Conservation (phyloP, 257 asterid genomes). For the Solanum pennellii region DNA sequence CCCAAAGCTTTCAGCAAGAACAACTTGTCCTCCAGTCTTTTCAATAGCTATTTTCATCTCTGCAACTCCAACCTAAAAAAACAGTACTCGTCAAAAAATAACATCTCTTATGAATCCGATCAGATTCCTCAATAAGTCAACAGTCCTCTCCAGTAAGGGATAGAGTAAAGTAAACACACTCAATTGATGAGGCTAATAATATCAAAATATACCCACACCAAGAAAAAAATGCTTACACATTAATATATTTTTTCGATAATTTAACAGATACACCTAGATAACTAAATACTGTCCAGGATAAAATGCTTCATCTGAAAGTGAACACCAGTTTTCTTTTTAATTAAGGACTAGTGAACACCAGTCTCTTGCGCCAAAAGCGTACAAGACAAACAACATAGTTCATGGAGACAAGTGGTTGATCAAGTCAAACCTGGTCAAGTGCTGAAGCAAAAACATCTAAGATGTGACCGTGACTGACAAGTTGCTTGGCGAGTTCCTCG, state of each 20-base stretch:
- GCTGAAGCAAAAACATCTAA: slow-evolving; percentile 96
- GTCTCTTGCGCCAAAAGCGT: neutral
- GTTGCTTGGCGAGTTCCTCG: slow-evolving; percentile 80
- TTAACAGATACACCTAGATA: neutral
- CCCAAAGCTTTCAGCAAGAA: slow-evolving; percentile 94
- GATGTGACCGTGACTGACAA: slow-evolving; percentile 83
- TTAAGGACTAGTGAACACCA: neutral
- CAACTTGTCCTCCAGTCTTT: slow-evolving; percentile 92
- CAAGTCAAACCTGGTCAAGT: slow-evolving; percentile 81
- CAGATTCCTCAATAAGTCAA: neutral
- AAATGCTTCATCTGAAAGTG: neutral
- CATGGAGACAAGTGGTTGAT: neutral
- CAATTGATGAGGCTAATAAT: neutral
- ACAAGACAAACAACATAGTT: neutral
- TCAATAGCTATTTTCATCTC: slow-evolving; percentile 99
- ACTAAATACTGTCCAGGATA: neutral
- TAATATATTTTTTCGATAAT: neutral
- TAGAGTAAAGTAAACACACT: neutral
- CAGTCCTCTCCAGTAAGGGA: neutral
- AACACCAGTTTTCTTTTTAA: neutral
- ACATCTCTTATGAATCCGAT: neutral
- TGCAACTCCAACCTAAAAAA: slow-evolving; percentile 87
- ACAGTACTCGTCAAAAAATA: neutral
- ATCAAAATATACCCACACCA: neutral
- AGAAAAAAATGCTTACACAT: neutral